Conservation (phyloP, 2,329 filamentous ascomycete species). For the Rachicladosporium sp. region DNA sequence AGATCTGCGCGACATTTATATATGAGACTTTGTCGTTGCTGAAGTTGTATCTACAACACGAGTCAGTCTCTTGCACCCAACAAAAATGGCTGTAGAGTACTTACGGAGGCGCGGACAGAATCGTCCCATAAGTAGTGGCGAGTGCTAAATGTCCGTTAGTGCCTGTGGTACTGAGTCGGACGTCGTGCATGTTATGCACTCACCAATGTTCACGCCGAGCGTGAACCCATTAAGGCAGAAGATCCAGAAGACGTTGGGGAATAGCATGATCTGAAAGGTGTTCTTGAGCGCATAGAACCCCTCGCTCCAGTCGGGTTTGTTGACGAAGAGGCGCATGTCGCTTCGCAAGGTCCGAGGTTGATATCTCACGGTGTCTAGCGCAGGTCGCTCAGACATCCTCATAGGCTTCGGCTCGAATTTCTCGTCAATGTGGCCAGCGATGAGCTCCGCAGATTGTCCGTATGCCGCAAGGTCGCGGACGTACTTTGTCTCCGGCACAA, state of each 20-base stretch:
- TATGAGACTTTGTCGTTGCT: slow-evolving; percentile 23
- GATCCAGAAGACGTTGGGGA: slow-evolving; percentile 29
- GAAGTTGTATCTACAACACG: slow-evolving; percentile 22
- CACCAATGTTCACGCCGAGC: slow-evolving; percentile 28
- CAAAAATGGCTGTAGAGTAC: too few relatives aligned
- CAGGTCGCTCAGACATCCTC: slow-evolving; percentile 2
- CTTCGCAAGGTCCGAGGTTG: slow-evolving; percentile 2
- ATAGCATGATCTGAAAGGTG: slow-evolving; percentile 24
- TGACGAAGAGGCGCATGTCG: slow-evolving; percentile 2
- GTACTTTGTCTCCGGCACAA: slow-evolving; percentile 30
- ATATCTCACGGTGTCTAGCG: slow-evolving; percentile 3
- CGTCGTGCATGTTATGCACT: too few relatives aligned
- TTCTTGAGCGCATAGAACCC: slow-evolving; percentile 11
- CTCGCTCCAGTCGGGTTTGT: slow-evolving; percentile 1
- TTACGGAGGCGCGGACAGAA: slow-evolving; percentile 20
- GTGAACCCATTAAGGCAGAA: slow-evolving; percentile 25
- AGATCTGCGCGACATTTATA: slow-evolving; percentile 28
- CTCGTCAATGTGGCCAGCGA: slow-evolving; percentile 3
- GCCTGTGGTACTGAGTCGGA: too few relatives aligned
- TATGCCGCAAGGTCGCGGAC: slow-evolving; percentile 27
- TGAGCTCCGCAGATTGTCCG: slow-evolving; percentile 17
- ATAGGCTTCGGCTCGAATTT: slow-evolving; percentile 4
- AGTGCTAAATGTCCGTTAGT: slow-evolving; percentile 6
- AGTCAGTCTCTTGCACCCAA: too few relatives aligned
- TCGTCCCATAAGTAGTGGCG: slow-evolving; percentile 26